Conservation (phyloP, 2,329 filamentous ascomycete species). For the Fusarium sp. region DNA sequence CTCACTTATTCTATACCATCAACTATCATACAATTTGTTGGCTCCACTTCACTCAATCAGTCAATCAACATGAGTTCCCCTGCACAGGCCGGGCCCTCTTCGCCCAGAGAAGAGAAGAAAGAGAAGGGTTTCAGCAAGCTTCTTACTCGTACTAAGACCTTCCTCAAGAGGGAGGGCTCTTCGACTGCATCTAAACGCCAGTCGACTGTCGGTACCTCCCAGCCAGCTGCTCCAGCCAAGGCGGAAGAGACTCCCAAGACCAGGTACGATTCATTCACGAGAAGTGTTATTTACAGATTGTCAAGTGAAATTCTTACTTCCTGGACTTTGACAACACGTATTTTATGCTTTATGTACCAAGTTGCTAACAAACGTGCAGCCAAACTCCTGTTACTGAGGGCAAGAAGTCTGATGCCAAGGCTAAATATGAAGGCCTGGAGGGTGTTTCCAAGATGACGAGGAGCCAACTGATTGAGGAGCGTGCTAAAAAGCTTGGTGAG, state of each 20-base stretch:
- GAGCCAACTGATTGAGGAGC: slow-evolving; percentile 65
- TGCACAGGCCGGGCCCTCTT: slow-evolving; percentile 53
- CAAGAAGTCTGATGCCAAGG: slow-evolving; percentile 44
- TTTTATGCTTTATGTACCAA: neutral
- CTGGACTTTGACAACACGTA: neutral
- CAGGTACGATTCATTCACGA: slow-evolving; percentile 40
- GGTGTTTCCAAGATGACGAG: slow-evolving; percentile 59
- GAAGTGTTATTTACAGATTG: neutral
- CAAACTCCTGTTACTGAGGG: slow-evolving; percentile 28
- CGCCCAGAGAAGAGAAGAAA: slow-evolving; percentile 52
- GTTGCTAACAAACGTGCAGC: slow-evolving; percentile 31
- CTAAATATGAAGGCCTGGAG: slow-evolving; percentile 47
- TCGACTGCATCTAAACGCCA: slow-evolving; percentile 46
- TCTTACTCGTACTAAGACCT: slow-evolving; percentile 62
- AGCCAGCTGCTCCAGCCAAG: slow-evolving; percentile 35
- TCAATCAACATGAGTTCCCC: slow-evolving; percentile 56
- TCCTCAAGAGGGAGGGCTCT: slow-evolving; percentile 56
- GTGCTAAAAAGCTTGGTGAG: slow-evolving; percentile 66
- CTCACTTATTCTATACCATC: neutral
- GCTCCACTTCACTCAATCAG: neutral
- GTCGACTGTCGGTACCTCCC: slow-evolving; percentile 41
- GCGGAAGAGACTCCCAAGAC: slow-evolving; percentile 42
- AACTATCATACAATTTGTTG: neutral
- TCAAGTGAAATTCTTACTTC: neutral
- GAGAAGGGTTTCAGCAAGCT: slow-evolving; percentile 63